These are phyloP conservation scores for Aspergillus awamori DNA, from an alignment of 2,329 filamentous ascomycete genomes.

Conservation along the genomic window DNA sequence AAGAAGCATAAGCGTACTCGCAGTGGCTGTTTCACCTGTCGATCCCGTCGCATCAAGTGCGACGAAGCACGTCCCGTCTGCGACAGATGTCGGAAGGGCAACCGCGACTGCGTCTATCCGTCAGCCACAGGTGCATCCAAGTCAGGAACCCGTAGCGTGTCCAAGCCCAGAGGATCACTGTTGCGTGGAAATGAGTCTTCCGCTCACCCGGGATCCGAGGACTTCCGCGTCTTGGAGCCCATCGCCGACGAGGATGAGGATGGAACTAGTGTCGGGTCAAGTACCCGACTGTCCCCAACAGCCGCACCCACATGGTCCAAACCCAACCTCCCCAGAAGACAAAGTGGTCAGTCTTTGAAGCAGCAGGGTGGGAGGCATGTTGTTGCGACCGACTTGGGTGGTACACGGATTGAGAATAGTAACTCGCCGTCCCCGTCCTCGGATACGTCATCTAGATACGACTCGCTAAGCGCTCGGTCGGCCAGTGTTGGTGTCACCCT, in stretches of 20 bases:
- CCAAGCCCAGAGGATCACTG: slow-evolving; percentile 48
- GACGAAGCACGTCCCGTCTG: slow-evolving; percentile 87
- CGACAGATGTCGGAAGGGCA: slow-evolving; percentile 89
- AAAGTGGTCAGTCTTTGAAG: slow-evolving; percentile 34
- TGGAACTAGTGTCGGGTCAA: slow-evolving; percentile 25
- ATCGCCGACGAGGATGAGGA: slow-evolving; percentile 49
- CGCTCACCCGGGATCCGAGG: slow-evolving; percentile 51
- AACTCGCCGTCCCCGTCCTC: slow-evolving; percentile 58
- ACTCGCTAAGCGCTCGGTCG: slow-evolving; percentile 39
- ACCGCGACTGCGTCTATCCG: slow-evolving; percentile 87
- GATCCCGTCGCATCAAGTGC: slow-evolving; percentile 88
- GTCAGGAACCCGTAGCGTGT: slow-evolving; percentile 41
- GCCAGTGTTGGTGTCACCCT: slow-evolving; percentile 33
- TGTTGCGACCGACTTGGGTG: background rate
- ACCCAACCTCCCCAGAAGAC: slow-evolving; percentile 29
- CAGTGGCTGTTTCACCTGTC: slow-evolving; percentile 92
- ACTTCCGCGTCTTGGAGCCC: slow-evolving; percentile 42
- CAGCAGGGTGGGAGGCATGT: slow-evolving; percentile 32
- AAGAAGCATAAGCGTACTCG: slow-evolving; percentile 92
- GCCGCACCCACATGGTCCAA: slow-evolving; percentile 25
- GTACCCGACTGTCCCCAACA: slow-evolving; percentile 27
- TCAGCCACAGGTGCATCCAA: slow-evolving; percentile 55
- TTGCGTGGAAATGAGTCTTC: slow-evolving; percentile 54
- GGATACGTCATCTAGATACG: slow-evolving; percentile 47
- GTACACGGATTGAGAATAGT: slow-evolving; percentile 43